Base-by-base conservation (phyloP, 257 asterid species). In the Catharanthus roseus region DNA sequence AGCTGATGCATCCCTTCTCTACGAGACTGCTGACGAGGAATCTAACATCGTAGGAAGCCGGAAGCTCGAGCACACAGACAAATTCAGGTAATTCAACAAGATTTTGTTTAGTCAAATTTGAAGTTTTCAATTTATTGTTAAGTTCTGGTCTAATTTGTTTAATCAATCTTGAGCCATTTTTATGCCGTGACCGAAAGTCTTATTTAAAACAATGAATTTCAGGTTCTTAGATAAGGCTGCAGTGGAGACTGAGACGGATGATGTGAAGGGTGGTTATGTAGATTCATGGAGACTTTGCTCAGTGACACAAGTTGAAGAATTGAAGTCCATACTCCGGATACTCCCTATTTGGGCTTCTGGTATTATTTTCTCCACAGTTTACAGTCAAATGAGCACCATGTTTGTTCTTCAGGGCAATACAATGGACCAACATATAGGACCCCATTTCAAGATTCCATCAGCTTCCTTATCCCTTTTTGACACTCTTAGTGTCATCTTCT, bases 141-240 rank as follows among this genome's bases (percentile, higher is more conserved):
- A 65, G 12, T 10, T n/a, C 36, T 21, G 18, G 24, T 10, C 72
- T 36, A 23, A 33, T 47, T 44, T 45, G 5, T 18, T 10, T 2
- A 12, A 0, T 1, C 10, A 28, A 24, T 16, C 19, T 66, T 56
- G 45, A 71, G 42, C 10, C 44, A 45, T 19, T 39, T n/a, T n/a
- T n/a, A n/a, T 6, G 9, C 29, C 29, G 6, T 15, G 42, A 4
- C 31, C 21, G 9, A 3, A 21, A 38, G 0, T 5, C 23, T 23
- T 67, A 1, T 5, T 9, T 23, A 10, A 18, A 51, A 15, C 3
- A 13, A 63, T 57, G 75, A 31, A 55, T 72, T 49, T 9, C 54
- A 90, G 97, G 86, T 93, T 86, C 77, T 72, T 93, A 1, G 98
- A 93, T 79, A 93, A 87, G 78, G 98, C 98, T 21, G 96, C 97